Evolutionary conservation across 768 basidiomycete species (phyloP), one percentile per base, ranked within the genome.

Genomic region (Tubosaeta sp.): DNA sequence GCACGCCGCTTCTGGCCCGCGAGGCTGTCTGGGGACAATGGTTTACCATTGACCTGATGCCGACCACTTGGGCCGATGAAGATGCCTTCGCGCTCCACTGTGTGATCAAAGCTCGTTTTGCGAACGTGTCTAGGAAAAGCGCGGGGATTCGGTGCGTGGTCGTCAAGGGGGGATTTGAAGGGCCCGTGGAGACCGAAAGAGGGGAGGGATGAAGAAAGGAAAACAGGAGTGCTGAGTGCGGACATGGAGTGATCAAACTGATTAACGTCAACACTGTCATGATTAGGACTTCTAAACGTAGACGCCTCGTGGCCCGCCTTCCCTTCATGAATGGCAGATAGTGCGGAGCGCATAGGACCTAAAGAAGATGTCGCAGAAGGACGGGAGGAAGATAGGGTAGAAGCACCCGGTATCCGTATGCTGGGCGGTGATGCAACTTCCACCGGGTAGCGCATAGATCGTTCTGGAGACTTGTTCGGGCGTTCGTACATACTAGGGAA

Each of bases 21-120:
- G 44, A 82, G 64, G 65, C 77, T 80, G 58, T 85, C 85, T 50
- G 82, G 78, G 38, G 80, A 75, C 56, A 83, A 67, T 34, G 89
- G 83, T 64, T 84, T 85, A 31, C 87, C 86, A 64, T 90, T 87
- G 56, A 89, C 83, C 66, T 90, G 87, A 71, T 91, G 88, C 44
- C 88, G 76, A 50, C 86, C 85, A 58, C 77, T 78, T 44, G 81
- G 69, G 36, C 79, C 80, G 27, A 73, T 62, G 52, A 82, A 72
- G 48, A 84, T 77, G 32, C 77, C 81, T 54, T 86, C 83, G 56
- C 79, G 81, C 32, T 80, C 78, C 35, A 94, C 85, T 4, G 93
- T 94, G 69, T 94, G 93, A 68, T 96, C 93, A 67, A 94, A 95
- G 69, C 90, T 93, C 41, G 93, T 91, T 76, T 96, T 96, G 54